Base-by-base conservation (phyloP, 306 rosid genomes). In the Vachellia collinsii region DNA sequence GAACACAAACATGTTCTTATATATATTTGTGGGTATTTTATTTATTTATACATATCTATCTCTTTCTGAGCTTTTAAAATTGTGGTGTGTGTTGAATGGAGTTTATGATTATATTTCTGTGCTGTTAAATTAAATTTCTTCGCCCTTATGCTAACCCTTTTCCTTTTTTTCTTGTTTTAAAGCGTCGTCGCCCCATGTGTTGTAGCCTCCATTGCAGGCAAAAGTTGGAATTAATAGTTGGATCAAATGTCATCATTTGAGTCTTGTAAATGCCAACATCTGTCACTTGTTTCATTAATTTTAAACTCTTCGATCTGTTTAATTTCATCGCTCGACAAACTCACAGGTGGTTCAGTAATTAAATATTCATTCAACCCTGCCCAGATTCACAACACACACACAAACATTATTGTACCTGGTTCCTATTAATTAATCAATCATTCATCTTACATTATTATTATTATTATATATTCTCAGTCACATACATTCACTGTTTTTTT, bases 281-380 rank as follows among this genome's bases (percentile, higher is more conserved):
- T 77, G 56, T 70, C 53, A 4, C 36, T 79, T 19, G 75, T 53
- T 78, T 79, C 71, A 36, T 76, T 80, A 34, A 50, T 48, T 4
- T 50, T 13, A 76, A 7, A 17, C 73, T 13, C 56, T 25, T 62
- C 82, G 83, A 83, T 88, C 81, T 83, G 81, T 79, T 75, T 11
- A 4, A 6, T 51, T 7, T 17, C 20, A 6, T 73, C 63, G 77
- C 69, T 82, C 65, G 80, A 77, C 82, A 76, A 73, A 62, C 70
- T 80, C 23, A 80, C 70, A 70, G 72, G 74, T 65, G 67, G 73
- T 46, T 70, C 61, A 69, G 37, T 72, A 64, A 73, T 86, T 81
- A 73, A 81, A 77, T 86, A 82, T 82, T 53, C 29, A 77, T 80
- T 80, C 87, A 83, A 74, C 78, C 79, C 87, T 86, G 77, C 82